Conservation (phyloP, 805 yeast species). For the Metschnikowia shivogae region DNA sequence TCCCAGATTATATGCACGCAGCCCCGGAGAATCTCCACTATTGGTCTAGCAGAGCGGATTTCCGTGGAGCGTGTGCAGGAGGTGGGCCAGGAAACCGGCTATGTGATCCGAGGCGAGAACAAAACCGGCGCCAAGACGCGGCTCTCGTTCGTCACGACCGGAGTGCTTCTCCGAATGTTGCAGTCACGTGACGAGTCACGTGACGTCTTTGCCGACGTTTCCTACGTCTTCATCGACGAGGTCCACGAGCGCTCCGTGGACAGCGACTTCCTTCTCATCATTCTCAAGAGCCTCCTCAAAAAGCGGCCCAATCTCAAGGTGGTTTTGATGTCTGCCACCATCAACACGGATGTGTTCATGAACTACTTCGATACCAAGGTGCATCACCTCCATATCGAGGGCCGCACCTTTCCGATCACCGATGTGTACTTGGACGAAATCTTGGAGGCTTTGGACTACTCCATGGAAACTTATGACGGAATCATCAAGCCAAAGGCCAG, state of each 20-base stretch:
- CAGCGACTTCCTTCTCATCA: constrained; percentile 76
- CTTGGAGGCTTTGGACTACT: constrained; percentile 53
- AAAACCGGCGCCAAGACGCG: constrained; percentile 58
- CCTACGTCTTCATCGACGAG: constrained; percentile 82
- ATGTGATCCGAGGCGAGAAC: constrained; percentile 85
- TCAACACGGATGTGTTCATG: constrained; percentile 63
- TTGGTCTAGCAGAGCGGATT: constrained; percentile 90
- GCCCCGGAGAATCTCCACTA: constrained; percentile 93
- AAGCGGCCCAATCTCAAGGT: constrained; percentile 56
- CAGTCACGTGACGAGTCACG: constrained; percentile 35
- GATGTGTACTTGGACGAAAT: constrained; percentile 72
- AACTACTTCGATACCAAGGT: constrained; percentile 53
- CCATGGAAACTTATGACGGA: constrained; percentile 35
- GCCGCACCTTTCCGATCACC: constrained; percentile 87
- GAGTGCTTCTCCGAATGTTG: constrained; percentile 82
- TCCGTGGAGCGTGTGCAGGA: constrained; percentile 69
- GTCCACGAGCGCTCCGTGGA: constrained; percentile 96
- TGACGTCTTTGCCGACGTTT: constrained; percentile 45
- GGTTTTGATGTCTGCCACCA: constrained; percentile 92
- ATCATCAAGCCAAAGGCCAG: constrained; percentile 55
- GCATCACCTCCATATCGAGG: constrained; percentile 79
- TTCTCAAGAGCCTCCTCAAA: constrained; percentile 58
- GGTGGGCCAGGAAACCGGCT: constrained; percentile 80
- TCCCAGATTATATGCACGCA: constrained; percentile 82
- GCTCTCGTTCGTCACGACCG: constrained; percentile 87